Evolutionary conservation across 2,329 filamentous ascomycete species (phyloP).

Genomic region (Aureobasidium sp.): DNA sequence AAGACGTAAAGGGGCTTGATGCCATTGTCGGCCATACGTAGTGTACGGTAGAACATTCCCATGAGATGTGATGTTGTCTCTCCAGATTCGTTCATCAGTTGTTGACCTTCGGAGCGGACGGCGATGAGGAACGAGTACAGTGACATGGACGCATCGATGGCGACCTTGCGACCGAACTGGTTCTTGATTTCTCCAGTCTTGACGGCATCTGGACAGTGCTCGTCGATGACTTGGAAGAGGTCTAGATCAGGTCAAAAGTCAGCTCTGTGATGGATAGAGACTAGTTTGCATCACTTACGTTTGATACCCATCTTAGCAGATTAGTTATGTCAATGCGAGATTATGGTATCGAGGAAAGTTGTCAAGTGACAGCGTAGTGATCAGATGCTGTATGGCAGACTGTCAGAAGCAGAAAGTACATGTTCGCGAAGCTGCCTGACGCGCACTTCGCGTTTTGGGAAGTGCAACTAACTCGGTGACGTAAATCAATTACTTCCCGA

Average conservation of each 20-base stretch:
- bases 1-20: constrained; percentile 99
- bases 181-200: constrained; percentile 98
- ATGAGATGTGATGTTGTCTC: constrained; percentile 97
- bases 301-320: constrained; percentile 28
- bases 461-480: neutral
- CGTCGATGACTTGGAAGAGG: constrained; percentile 40
- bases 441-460: neutral
- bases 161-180: constrained; percentile 96
- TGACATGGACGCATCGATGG: constrained; percentile 96
- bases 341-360: neutral
- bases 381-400: neutral
- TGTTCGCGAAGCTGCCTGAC: constrained; percentile 1
- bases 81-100: constrained; percentile 88
- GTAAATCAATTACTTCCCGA: constrained; percentile 2
- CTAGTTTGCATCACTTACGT: constrained; percentile 16
- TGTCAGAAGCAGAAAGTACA: neutral
- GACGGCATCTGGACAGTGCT: constrained; percentile 80
- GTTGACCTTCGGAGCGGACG: constrained; percentile 91
- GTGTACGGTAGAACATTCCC: constrained; percentile 98
- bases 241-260: constrained; percentile 17
- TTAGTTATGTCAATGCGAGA: neutral
- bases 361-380: neutral
- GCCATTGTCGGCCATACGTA: constrained; percentile 96
- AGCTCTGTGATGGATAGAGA: neutral
- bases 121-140: constrained; percentile 98